These are phyloP conservation scores for Fonsecaea erecta DNA, from an alignment of 2,329 filamentous ascomycete species.

Conservation along the genomic window DNA sequence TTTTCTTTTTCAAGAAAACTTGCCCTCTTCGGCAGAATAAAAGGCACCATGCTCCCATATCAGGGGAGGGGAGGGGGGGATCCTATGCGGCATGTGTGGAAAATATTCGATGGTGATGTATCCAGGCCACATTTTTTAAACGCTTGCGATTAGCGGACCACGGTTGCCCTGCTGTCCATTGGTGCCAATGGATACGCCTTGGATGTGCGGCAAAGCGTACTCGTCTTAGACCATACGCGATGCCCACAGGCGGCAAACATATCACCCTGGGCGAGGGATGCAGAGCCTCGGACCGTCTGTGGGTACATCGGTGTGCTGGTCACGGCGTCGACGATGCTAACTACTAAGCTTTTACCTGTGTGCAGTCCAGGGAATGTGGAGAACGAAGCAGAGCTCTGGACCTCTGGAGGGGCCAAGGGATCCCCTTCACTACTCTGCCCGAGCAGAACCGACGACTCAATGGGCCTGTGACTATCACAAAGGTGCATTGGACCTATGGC, in stretches of 20 bases:
- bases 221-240: conserved; percentile 10
- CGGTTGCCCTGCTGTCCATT: background rate
- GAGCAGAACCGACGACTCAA: conserved; percentile 9
- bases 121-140: background rate
- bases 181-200: conserved; percentile 5
- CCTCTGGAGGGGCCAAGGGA: conserved; percentile 2
- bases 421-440: conserved; percentile 2
- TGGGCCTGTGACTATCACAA: conserved; percentile 3
- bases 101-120: background rate
- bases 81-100: conserved; percentile 1
- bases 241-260: conserved; percentile 4
- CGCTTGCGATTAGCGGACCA: background rate
- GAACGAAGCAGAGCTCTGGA: conserved; percentile 3
- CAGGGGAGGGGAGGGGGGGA: no score
- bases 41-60: background rate
- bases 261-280: conserved; percentile 14
- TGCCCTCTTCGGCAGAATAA: background rate
- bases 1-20: background rate
- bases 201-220: conserved; percentile 1
- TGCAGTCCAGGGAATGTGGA: conserved; percentile 10
- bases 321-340: conserved; percentile 3
- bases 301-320: conserved; percentile 15
- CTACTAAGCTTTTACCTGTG: conserved; percentile 15
- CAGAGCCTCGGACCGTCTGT: conserved; percentile 25
- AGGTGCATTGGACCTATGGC: conserved; percentile 26